Evolutionary conservation across 768 basidiomycete species (phyloP), one percentile per base, ranked within the genome.

Genomic region (Mycena albidolilacea): DNA sequence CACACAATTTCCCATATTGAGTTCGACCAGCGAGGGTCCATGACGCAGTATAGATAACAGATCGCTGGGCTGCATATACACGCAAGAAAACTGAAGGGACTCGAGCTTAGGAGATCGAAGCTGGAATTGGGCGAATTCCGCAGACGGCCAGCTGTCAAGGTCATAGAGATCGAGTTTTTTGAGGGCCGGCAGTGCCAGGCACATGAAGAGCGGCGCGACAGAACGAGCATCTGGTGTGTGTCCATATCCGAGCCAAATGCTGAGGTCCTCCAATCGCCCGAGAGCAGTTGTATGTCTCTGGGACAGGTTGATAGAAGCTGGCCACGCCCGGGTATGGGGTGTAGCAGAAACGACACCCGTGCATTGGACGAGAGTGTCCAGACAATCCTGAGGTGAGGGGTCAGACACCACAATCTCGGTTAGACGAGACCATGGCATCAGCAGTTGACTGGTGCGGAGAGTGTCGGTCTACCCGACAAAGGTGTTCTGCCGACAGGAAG

Each of bases 371-470:
- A 73, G 54, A 7, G 59, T 64, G 14, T 37, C n/a, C 11, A 69
- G 61, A 67, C 67, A 70, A 3, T 48, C 21, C 35, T 7, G 21
- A 21, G 64, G 68, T 2, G 23, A 46, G 1, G 7, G 7, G 19
- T 46, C 15, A 0, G 4, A 38, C 19, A 74, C 30, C 10, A 15
- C 10, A 7, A 70, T 14, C 0, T 12, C n/a, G 7, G 57, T 64
- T 41, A 74, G 68, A 10, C 70, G 68, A 19, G 69, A 61, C 69
- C 73, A 74, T 1, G 68, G 73, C 48, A 67, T 59, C 3, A 14
- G 52, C 14, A 70, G 35, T 19, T 35, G 39, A 15, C 44, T 17
- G 23, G 39, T 55, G 59, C 23, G 48, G 57, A 14, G 37, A 15
- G 54, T 64, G 7, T 8, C 3, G 61, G 11, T 7, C 0, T 2